These are phyloP conservation scores for Gracilaria caudata DNA, from an alignment of 23 red algal species.

Conservation along the genomic window DNA sequence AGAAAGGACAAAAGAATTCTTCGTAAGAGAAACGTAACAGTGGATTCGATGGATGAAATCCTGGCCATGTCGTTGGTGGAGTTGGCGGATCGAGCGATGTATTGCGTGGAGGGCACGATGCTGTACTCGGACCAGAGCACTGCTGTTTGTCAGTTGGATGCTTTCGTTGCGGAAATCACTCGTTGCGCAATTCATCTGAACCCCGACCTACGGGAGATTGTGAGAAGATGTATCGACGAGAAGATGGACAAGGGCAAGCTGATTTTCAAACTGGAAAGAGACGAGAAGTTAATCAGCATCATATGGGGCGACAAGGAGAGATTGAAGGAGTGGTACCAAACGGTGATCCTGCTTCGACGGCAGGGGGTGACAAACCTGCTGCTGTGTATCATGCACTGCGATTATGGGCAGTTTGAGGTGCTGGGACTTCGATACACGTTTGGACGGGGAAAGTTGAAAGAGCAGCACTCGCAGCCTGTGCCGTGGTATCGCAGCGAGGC, in stretches of 20 bases:
- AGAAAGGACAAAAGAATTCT: conserved; percentile 2
- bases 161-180: conserved; percentile 4
- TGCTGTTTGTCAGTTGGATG: background rate
- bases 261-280: background rate
- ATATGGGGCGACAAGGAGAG: background rate
- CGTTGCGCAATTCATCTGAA: background rate
- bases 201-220: background rate
- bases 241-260: background rate
- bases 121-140: conserved; percentile 22
- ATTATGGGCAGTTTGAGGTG: conserved; percentile 32
- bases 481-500: background rate
- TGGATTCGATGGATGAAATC: conserved; percentile 10
- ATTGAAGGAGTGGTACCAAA: conserved; percentile 16
- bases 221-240: background rate
- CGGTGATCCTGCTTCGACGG: background rate
- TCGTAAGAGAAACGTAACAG: background rate
- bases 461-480: background rate
- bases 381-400: conserved; percentile 1
- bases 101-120: background rate
- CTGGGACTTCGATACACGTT: background rate
- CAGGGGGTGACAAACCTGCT: background rate
- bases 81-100: background rate
- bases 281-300: background rate
- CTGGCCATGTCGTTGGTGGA: conserved; percentile 12
- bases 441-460: background rate